Evolutionary conservation across 176 grass and related monocot species (phyloP), one percentile per base, ranked within the genome.

Genomic region (Microstegium vimineum): DNA sequence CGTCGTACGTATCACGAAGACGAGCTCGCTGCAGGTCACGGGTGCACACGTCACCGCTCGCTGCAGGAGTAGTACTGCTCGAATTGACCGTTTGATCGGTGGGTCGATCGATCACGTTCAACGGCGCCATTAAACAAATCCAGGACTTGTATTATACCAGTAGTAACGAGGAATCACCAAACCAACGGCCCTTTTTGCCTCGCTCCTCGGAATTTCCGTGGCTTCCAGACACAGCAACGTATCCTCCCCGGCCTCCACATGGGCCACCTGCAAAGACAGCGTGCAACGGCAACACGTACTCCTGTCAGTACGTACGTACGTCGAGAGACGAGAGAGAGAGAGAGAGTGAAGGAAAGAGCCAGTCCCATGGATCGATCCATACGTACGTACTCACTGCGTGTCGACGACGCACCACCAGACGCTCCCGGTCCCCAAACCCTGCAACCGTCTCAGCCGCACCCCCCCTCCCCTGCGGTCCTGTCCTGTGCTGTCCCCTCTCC

Each of bases 221-320:
- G 31, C 78, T 80, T 80, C 64, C 63, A 68, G 43, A 52, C 63
- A 22, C 43, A 52, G 77, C 78, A 80, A 69, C 34, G 52, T 61
- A 7, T 22, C 56, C 56, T 22, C 17, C 26, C 10, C n/a, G n/a
- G n/a, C n/a, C 38, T 32, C 38, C 87, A 89, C 76, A 84, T 80
- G 87, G 60, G 68, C 30, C 61, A 61, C 69, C 40, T 28, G 17
- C 84, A 12, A 74, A 41, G 69, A 74, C 76, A 63, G 23, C 76
- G 26, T 20, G 12, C 86, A 87, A 75, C 73, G 57, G 86, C 73
- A 77, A 73, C 17, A 5, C 12, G 31, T n/a, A n/a, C n/a, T n/a
- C n/a, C n/a, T n/a, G n/a, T n/a, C n/a, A n/a, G n/a, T n/a, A n/a
- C n/a, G n/a, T 52, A 7, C 63, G 30, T 35, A 66, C 31, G 63